Conservation (phyloP, 2,329 filamentous ascomycete species). For the Lachnellula willkommii region DNA sequence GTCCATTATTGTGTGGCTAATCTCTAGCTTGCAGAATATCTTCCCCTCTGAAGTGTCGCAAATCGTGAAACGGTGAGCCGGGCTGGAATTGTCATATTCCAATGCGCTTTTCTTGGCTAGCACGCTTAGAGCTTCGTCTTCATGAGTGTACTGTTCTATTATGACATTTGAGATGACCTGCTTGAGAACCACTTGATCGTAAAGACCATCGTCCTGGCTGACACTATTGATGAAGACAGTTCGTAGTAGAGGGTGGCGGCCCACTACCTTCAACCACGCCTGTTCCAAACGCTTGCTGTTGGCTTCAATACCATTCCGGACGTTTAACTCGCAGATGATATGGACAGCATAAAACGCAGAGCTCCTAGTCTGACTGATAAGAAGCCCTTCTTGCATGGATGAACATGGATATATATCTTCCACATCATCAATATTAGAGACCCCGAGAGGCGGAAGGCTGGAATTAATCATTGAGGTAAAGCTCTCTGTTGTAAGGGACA, state of each 20-base stretch:
- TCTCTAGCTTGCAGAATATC: conserved; percentile 11
- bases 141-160: not conserved
- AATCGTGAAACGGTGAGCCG: conserved; percentile 42
- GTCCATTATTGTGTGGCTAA: conserved; percentile 14
- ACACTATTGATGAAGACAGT: conserved; percentile 18
- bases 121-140: not conserved
- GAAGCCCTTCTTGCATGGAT: conserved; percentile 12
- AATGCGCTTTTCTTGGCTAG: not conserved
- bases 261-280: conserved; percentile 10
- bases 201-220: conserved; percentile 1
- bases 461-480: not conserved
- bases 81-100: conserved; percentile 14
- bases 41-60: conserved; percentile 32
- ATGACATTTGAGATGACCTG: not conserved
- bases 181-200: conserved; percentile 15
- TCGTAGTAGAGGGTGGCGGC: conserved; percentile 9
- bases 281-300: not conserved
- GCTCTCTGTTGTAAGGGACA: conserved; percentile 5
- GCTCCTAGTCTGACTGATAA: conserved; percentile 3
- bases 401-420: conserved; percentile 15
- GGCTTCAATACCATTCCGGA: not conserved
- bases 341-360: not conserved
- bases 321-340: not conserved
- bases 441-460: not conserved
- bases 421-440: conserved; percentile 2